These are phyloP conservation scores for Phycomyces blakesleeanus DNA, from an alignment of 192 early-diverging fungal genomes.

Conservation along the genomic window DNA sequence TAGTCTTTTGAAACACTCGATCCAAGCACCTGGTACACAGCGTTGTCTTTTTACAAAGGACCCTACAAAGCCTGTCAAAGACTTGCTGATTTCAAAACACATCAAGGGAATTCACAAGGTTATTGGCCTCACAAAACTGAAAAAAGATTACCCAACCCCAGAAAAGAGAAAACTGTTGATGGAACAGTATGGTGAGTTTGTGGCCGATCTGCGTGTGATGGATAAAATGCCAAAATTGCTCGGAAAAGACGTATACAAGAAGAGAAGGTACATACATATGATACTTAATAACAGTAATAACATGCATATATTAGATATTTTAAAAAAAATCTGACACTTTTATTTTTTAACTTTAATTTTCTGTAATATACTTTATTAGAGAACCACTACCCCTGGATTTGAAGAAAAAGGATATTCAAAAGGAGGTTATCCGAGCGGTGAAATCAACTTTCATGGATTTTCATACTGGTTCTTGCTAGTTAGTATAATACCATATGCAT, in stretches of 20 bases:
- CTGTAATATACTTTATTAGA: slow-evolving; percentile 26
- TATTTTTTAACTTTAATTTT: background rate
- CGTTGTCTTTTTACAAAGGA: slow-evolving; percentile 91
- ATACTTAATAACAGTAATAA: too few species aligned
- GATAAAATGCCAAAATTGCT: slow-evolving; percentile 70
- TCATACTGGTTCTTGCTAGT: slow-evolving; percentile 22
- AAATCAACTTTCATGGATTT: slow-evolving; percentile 57
- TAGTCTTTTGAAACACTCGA: slow-evolving; percentile 54
- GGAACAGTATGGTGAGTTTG: slow-evolving; percentile 78
- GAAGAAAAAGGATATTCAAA: slow-evolving; percentile 49
- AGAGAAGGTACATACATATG: slow-evolving; percentile 75
- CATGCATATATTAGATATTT: slow-evolving; percentile 23
- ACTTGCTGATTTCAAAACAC: slow-evolving; percentile 58
- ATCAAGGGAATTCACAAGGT: slow-evolving; percentile 69
- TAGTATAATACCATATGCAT: background rate
- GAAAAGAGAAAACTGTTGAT: slow-evolving; percentile 77
- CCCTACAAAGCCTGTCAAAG: slow-evolving; percentile 74
- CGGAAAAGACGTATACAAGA: slow-evolving; percentile 70
- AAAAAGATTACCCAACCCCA: slow-evolving; percentile 71
- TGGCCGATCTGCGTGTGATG: slow-evolving; percentile 81
- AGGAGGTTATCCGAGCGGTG: slow-evolving; percentile 57
- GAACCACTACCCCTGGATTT: slow-evolving; percentile 73
- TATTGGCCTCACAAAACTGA: slow-evolving; percentile 74
- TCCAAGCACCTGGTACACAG: slow-evolving; percentile 60
- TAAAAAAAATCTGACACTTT: slow-evolving; percentile 9